These are phyloP conservation scores for Corchorus olitorius DNA, from an alignment of 345 rosid species.

Conservation along the genomic window DNA sequence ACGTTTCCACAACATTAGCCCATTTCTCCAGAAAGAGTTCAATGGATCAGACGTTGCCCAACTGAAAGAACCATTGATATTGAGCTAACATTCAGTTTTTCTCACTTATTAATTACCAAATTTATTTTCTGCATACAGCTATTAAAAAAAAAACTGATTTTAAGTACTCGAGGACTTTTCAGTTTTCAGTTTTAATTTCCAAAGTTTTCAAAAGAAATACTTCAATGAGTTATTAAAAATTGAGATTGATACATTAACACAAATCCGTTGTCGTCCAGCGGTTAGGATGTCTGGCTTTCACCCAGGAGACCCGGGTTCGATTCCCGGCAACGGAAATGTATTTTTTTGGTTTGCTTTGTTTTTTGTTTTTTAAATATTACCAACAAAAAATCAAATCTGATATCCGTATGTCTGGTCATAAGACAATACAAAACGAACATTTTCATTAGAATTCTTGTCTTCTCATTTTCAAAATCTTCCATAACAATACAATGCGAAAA, in stretches of 20 bases:
- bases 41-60: background rate
- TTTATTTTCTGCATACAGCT: too few species aligned
- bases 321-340: constrained; percentile 55
- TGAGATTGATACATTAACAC: background rate
- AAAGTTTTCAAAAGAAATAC: too few species aligned
- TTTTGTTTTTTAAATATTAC: too few species aligned
- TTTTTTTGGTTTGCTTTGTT: background rate
- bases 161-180: too few species aligned
- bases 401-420: background rate
- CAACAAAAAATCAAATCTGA: background rate
- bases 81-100: background rate
- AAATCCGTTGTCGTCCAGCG: constrained; percentile 79
- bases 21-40: too few species aligned
- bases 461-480: background rate
- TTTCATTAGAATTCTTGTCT: background rate
- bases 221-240: too few species aligned
- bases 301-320: constrained; percentile 70
- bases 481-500: background rate
- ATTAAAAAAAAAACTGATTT: too few species aligned
- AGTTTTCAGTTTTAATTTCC: too few species aligned
- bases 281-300: constrained; percentile 81
- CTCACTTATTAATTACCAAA: background rate
- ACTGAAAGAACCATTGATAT: background rate
- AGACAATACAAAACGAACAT: background rate
- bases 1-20: too few species aligned